phyloP scores from a whole-genome alignment of 1,284 basidiomycete species.

The Chalciporus piperatoides region DNA sequence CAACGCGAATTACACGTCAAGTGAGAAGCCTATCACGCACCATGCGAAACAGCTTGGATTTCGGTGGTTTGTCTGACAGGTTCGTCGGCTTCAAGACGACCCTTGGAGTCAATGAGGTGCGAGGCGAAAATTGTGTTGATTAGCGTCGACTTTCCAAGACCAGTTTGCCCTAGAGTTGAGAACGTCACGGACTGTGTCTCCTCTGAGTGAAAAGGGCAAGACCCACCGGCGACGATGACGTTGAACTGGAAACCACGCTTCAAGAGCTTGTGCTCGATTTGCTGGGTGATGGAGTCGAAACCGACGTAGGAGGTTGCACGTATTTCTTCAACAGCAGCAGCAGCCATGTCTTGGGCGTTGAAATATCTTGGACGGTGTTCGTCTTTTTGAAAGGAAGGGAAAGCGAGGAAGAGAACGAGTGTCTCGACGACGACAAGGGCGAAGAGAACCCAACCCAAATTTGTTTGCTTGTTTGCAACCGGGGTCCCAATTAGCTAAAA shows the following conservation, averaged over 20 bases:
- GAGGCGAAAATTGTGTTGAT: constrained; percentile 99
- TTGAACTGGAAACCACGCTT: constrained; percentile 99
- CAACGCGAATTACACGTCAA: constrained; percentile 1
- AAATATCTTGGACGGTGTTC: constrained; percentile 29
- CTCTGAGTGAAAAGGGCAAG: neutral
- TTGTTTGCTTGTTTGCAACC: constrained; percentile 30
- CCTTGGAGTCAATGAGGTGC: constrained; percentile 97
- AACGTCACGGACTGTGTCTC: neutral
- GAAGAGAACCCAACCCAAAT: constrained; percentile 26
- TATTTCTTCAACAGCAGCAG: constrained; percentile 64
- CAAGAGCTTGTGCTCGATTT: constrained; percentile 99
- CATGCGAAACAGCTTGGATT: constrained; percentile 92
- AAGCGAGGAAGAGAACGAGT: constrained; percentile 16
- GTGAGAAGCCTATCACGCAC: constrained; percentile 45
- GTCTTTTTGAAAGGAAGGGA: constrained; percentile 20
- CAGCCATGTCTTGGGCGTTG: constrained; percentile 37
- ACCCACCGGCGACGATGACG: constrained; percentile 89
- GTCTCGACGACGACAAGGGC: constrained; percentile 18
- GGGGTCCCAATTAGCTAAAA: constrained; percentile 28
- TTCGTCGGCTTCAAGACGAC: constrained; percentile 84
- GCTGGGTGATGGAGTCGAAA: constrained; percentile 94
- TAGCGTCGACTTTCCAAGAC: constrained; percentile 96
- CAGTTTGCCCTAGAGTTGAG: constrained; percentile 77
- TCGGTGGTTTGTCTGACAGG: constrained; percentile 93
- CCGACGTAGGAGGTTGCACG: constrained; percentile 87